Evolutionary conservation across 1,284 basidiomycete species (phyloP).

Genomic region (Rhodotorula sp.): DNA sequence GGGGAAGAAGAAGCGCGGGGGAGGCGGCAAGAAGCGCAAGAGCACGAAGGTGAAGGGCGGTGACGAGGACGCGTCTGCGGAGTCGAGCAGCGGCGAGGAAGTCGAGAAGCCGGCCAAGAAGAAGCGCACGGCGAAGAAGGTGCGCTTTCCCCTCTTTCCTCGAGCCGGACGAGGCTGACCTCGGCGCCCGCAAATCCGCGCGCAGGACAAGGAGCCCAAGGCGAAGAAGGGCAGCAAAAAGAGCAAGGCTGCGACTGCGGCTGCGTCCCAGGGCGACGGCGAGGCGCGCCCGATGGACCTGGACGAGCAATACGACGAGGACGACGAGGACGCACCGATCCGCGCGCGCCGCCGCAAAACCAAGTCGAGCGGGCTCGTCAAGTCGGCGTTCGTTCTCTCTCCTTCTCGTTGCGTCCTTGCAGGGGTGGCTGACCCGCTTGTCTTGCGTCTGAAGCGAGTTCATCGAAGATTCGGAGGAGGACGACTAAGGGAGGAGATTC

Average conservation of each 20-base stretch:
- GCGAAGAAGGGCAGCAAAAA: slow-evolving; percentile 23
- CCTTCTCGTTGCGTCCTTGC: not conserved
- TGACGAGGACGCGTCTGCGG: slow-evolving; percentile 55
- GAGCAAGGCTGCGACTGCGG: not conserved
- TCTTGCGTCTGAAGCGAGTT: slow-evolving; percentile 23
- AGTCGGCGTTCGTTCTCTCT: slow-evolving; percentile 33
- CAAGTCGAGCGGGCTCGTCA: slow-evolving; percentile 32
- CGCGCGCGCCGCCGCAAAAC: slow-evolving; percentile 17
- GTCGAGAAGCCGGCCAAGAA: slow-evolving; percentile 36
- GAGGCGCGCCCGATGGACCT: slow-evolving; percentile 27
- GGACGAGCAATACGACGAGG: slow-evolving; percentile 40
- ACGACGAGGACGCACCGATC: slow-evolving; percentile 29
- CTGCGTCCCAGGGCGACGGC: not conserved
- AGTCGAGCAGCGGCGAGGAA: slow-evolving; percentile 43
- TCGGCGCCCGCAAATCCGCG: not conserved
- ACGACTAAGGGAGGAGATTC: slow-evolving; percentile 4
- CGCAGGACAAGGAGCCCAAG: slow-evolving; percentile 21
- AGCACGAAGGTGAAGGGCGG: slow-evolving; percentile 64
- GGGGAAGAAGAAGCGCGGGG: slow-evolving; percentile 51
- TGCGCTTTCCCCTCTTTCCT: not conserved
- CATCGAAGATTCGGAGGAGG: slow-evolving; percentile 30
- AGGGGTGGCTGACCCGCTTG: not conserved
- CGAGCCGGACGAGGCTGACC: not conserved
- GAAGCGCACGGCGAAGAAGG: slow-evolving; percentile 37
- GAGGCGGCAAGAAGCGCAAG: slow-evolving; percentile 39